phyloP scores from a whole-genome alignment of 2,329 filamentous ascomycete genomes.

The Botrytis cinerea region DNA sequence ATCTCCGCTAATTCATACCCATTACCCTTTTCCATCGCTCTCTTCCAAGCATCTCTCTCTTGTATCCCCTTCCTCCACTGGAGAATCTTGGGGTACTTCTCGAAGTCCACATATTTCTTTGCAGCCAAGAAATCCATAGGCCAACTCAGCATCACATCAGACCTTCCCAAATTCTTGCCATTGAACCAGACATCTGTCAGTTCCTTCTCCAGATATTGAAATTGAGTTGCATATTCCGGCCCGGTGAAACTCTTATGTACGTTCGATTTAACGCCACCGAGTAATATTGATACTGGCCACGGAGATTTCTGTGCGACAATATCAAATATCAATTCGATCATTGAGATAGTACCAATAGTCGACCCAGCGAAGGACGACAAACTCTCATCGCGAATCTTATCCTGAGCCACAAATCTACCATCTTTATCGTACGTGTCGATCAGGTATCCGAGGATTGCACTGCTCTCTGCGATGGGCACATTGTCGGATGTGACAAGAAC shows the following conservation, averaged over 20 bases:
- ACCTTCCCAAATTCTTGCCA: conserved; percentile 40
- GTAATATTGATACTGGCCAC: conserved; percentile 35
- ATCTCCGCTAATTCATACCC: conserved; percentile 39
- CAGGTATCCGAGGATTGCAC: conserved; percentile 41
- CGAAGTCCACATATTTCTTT: conserved; percentile 40
- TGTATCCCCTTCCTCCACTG: conserved; percentile 41
- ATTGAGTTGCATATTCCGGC: conserved; percentile 33
- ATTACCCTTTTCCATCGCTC: conserved; percentile 41
- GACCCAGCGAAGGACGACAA: conserved; percentile 30
- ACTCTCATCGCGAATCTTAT: conserved; percentile 41
- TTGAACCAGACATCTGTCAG: conserved; percentile 40
- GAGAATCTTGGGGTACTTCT: conserved; percentile 40
- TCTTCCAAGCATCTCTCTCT: conserved; percentile 41
- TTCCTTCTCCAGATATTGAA: conserved; percentile 35
- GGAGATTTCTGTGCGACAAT: conserved; percentile 27
- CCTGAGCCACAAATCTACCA: conserved; percentile 37
- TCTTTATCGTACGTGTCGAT: conserved; percentile 41
- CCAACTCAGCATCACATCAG: conserved; percentile 43
- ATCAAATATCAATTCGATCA: conserved; percentile 22
- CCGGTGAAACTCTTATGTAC: conserved; percentile 30
- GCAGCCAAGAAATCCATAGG: conserved; percentile 41
- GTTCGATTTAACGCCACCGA: conserved; percentile 28
- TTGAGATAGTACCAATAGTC: conserved; percentile 7
- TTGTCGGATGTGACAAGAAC: conserved; percentile 52
- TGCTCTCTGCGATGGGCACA: conserved; percentile 37